phyloP scores from a whole-genome alignment of 805 yeast species.

The Candida suzukii region DNA sequence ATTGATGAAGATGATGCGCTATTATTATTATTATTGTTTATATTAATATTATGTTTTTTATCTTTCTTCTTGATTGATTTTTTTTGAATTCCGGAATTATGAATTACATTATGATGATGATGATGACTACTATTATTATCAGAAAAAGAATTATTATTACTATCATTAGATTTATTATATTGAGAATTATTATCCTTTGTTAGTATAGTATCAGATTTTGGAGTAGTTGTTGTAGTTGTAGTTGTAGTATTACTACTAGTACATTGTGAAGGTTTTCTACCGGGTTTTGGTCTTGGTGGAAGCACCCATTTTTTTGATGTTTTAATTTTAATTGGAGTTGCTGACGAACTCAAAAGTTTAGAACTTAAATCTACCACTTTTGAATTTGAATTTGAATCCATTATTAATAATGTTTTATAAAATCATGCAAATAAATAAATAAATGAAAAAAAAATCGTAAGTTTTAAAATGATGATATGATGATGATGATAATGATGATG shows the following conservation, averaged over 20 bases:
- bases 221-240: background rate
- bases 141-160: background rate
- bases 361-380: background rate
- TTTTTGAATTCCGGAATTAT: background rate
- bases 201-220: background rate
- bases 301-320: slow-evolving; percentile 78
- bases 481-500: too few species aligned
- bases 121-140: too few species aligned
- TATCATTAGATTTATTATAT: background rate
- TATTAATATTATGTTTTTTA: too few species aligned
- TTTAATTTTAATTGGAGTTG: slow-evolving; percentile 28
- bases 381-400: background rate
- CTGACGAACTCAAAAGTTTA: background rate
- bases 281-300: slow-evolving; percentile 80
- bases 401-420: background rate
- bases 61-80: background rate
- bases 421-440: background rate
- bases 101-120: too few species aligned
- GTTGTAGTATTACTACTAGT: background rate
- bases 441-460: background rate
- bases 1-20: background rate
- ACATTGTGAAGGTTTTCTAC: slow-evolving; percentile 40
- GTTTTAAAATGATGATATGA: too few species aligned
- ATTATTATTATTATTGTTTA: too few species aligned
- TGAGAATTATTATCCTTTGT: background rate